Conservation (phyloP, 108 stramenopile genomes). For the Skeletonema grethae region DNA sequence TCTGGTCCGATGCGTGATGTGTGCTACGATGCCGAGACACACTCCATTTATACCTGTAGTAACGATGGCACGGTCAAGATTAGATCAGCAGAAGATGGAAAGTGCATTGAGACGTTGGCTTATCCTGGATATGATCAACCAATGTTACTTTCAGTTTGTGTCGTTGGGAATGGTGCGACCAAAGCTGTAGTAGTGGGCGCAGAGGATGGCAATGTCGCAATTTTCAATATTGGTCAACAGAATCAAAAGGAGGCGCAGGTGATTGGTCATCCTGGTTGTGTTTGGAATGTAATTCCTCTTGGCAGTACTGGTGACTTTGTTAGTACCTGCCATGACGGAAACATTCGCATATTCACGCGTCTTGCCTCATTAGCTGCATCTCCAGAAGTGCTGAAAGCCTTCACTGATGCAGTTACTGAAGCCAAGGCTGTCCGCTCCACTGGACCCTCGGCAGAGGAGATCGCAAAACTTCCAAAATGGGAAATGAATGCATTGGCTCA, state of each 20-base stretch:
- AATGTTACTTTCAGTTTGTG: conserved; percentile 70
- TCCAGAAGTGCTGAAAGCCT: conserved; percentile 57
- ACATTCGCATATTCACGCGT: conserved; percentile 77
- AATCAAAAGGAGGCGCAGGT: conserved; percentile 46
- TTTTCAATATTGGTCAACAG: conserved; percentile 51
- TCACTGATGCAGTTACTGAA: conserved; percentile 60
- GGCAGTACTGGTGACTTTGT: conserved; percentile 72
- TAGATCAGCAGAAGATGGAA: conserved; percentile 78
- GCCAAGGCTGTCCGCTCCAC: conserved; percentile 48
- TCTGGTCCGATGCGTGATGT: conserved; percentile 85
- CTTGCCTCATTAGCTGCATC: conserved; percentile 68
- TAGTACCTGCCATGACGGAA: conserved; percentile 90
- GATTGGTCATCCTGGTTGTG: conserved; percentile 74
- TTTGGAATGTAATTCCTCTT: conserved; percentile 69
- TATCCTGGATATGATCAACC: conserved; percentile 67
- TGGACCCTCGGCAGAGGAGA: conserved; percentile 82
- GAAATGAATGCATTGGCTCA: conserved; percentile 64
- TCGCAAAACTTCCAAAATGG: conserved; percentile 89
- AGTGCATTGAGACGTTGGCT: conserved; percentile 63
- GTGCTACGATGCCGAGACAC: conserved; percentile 49
- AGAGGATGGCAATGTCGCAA: conserved; percentile 82
- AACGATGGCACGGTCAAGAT: conserved; percentile 94
- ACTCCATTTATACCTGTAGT: conserved; percentile 79
- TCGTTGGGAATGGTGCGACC: conserved; percentile 19
- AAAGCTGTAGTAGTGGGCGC: conserved; percentile 57